A percentile compares a stretch with the other conserved stretches of the same genome.
Conservation (phyloP, 768 basidiomycete genomes). For the Cystobasidium tubakii region DNA sequence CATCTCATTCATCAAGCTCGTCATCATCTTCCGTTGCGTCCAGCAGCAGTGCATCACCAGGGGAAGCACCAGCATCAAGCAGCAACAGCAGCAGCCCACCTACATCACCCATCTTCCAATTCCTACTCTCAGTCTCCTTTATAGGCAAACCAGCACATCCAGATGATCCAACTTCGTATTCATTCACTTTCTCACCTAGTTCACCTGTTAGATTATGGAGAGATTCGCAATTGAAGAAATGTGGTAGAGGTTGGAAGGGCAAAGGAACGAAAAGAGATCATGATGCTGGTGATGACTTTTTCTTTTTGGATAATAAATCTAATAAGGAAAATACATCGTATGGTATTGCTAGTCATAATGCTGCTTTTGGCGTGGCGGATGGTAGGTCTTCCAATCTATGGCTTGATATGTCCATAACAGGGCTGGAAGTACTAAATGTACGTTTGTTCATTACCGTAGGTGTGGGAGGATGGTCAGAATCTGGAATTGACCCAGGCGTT, state of each 20-base stretch:
- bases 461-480: conserved; percentile 81
- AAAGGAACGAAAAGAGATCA: not conserved
- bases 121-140: conserved; percentile 22
- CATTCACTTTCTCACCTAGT: not conserved
- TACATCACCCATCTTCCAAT: conserved; percentile 10
- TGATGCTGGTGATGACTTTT: conserved; percentile 34
- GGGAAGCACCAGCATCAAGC: conserved; percentile 4
- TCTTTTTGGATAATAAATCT: not conserved
- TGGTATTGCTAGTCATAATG: conserved; percentile 54
- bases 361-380: conserved; percentile 79
- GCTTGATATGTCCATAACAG: no score
- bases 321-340: not conserved
- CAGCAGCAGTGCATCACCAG: not conserved
- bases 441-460: no score
- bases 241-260: conserved; percentile 5
- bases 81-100: not conserved
- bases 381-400: conserved; percentile 53
- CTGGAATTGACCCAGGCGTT: conserved; percentile 77
- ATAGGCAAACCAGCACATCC: conserved; percentile 27
- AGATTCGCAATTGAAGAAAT: not conserved
- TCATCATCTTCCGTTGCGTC: not conserved
- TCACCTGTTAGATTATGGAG: conserved; percentile 19
- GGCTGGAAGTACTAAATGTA: not conserved
- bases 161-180: not conserved
- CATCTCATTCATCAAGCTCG: not conserved